Base-by-base conservation (phyloP, 345 rosid genomes). In the Limnanthes douglasii region DNA sequence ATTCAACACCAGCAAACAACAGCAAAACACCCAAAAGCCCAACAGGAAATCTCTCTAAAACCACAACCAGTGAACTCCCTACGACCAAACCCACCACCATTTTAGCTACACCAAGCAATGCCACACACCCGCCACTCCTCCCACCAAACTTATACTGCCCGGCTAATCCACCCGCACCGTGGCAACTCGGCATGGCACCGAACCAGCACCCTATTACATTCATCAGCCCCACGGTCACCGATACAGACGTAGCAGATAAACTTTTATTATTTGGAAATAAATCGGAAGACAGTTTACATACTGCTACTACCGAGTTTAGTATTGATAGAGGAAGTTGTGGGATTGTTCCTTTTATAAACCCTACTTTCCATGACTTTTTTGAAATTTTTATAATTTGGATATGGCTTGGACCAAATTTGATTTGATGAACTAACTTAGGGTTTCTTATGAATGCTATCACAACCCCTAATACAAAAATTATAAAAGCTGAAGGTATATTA, bases 111-210 rank as follows among this genome's bases (percentile, higher is more conserved):
- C 96, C 96, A 11, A 81, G 45, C 16, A 86, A 27, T 1, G 71
- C 92, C 37, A 81, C 94, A 31, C 86, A 81, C 15, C 76, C 86
- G 11, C 94, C 86, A 31, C 81, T 77, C 67, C 96, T 68, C 4
- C 94, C 92, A 3, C 96, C 86, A 46, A 80, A 86, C 67, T 74
- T 86, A 53, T 72, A 81, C 65, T 86, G 81, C 39, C 92, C 94
- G 0, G 96, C 96, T 17, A 80, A 51, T 15, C 96, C 93, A 0
- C 93, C 83, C 0, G 96, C 93, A 10, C 86, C 96, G 18, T 85
- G 96, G 59, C 83, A 85, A 39, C 86, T 69, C 3, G 96, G 96
- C 86, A 86, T 72, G 33, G 78, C 90, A 5, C 86, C 90, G 22
- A 86, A 80, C 96, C 94, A 86, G 37, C 94, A 77, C 9, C 90